Conservation (phyloP, 441 rosid species). For the Adansonia grandidieri region DNA sequence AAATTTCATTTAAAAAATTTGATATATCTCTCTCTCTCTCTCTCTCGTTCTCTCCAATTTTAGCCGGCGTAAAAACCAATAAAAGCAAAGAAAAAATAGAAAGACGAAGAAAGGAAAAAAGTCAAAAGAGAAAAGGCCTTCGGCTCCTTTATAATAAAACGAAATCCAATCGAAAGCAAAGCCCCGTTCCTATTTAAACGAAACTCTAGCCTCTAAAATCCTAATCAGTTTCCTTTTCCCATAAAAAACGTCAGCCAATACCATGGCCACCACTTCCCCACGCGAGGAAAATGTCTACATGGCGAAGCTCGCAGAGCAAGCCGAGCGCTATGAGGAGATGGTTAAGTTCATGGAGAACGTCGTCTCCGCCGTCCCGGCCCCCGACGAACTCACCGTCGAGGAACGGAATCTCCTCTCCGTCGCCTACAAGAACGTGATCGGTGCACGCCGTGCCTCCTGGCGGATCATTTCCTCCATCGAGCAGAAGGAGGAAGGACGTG, state of each 20-base stretch:
- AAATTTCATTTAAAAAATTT: too few species aligned
- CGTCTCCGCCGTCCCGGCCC: conserved; percentile 33
- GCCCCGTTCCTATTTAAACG: too few species aligned
- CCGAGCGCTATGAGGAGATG: conserved; percentile 85
- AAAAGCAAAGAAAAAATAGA: too few species aligned
- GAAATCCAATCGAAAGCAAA: too few species aligned
- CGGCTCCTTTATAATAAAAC: too few species aligned
- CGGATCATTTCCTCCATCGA: conserved; percentile 76
- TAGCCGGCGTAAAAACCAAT: too few species aligned
- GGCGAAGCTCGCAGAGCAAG: conserved; percentile 69
- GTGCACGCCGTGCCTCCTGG: conserved; percentile 79
- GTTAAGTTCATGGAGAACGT: conserved; percentile 74
- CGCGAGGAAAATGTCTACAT: conserved; percentile 56
- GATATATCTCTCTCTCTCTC: too few species aligned
- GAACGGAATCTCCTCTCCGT: conserved; percentile 80
- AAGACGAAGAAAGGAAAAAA: too few species aligned
- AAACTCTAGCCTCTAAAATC: too few species aligned
- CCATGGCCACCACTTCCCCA: conserved; percentile 36
- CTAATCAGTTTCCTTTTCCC: too few species aligned
- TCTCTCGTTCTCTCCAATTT: too few species aligned
- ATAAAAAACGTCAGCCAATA: neutral
- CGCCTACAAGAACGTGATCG: conserved; percentile 80
- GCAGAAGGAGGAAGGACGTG: conserved; percentile 77
- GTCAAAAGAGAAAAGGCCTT: too few species aligned
- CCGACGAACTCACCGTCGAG: conserved; percentile 66